A percentile compares a stretch with the other conserved stretches of the same genome.
These are phyloP conservation scores for Fusarium guadeloupense DNA, from an alignment of 2,329 filamentous ascomycete species.

Conservation along the genomic window DNA sequence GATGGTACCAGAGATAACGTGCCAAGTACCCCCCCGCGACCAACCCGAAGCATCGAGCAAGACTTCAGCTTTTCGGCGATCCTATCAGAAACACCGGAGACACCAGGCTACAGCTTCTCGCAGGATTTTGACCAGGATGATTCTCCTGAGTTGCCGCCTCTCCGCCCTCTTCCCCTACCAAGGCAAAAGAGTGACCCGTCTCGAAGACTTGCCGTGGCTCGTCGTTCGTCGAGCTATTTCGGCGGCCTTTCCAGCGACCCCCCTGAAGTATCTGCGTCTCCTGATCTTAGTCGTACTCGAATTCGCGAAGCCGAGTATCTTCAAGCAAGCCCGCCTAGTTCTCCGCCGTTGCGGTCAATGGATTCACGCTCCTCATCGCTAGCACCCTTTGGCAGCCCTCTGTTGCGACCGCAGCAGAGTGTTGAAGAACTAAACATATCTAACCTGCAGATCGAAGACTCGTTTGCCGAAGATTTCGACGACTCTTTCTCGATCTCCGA, in stretches of 20 bases:
- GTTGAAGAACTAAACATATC: conserved; percentile 52
- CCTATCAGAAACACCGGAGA: conserved; percentile 27
- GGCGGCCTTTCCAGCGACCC: conserved; percentile 54
- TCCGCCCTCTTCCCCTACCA: conserved; percentile 41
- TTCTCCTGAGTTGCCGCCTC: conserved; percentile 50
- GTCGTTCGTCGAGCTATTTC: conserved; percentile 51
- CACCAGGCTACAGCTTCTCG: conserved; percentile 33
- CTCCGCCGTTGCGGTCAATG: conserved; percentile 50
- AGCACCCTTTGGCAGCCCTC: conserved; percentile 58
- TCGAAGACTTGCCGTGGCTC: conserved; percentile 52
- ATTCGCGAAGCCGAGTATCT: conserved; percentile 48
- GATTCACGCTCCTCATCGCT: conserved; percentile 46
- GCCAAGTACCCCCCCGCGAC: conserved; percentile 14
- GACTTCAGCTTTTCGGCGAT: conserved; percentile 13
- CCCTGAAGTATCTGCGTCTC: conserved; percentile 57
- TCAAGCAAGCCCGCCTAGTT: conserved; percentile 59
- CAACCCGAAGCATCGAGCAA: conserved; percentile 30
- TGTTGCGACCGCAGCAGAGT: conserved; percentile 53
- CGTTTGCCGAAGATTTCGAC: conserved; percentile 59
- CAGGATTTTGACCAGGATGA: conserved; percentile 41
- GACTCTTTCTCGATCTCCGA: conserved; percentile 50
- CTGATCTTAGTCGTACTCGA: conserved; percentile 44
- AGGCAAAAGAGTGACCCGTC: conserved; percentile 48
- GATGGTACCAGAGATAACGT: conserved; percentile 29
- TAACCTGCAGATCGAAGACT: conserved; percentile 55